phyloP scores from a whole-genome alignment of 1,139 yeast genomes.

The Yamadazyma sp. region DNA sequence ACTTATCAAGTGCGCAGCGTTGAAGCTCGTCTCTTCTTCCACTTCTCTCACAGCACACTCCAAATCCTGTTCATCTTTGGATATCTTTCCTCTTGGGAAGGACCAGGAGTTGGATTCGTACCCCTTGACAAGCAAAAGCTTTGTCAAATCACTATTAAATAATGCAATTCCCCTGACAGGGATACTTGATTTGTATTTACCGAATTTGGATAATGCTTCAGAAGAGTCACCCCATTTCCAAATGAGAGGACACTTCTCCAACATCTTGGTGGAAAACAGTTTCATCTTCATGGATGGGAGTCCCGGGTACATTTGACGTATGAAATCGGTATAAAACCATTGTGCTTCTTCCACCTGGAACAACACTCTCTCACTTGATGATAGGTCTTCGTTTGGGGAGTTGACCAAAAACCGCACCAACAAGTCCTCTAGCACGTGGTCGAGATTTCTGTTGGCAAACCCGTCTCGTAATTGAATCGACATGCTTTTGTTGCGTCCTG shows the following conservation, averaged over 20 bases:
- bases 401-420: slow-evolving; percentile 87
- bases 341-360: slow-evolving; percentile 98
- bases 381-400: slow-evolving; percentile 87
- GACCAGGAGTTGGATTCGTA: slow-evolving; percentile 88
- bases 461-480: slow-evolving; percentile 59
- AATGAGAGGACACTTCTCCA: slow-evolving; percentile 78
- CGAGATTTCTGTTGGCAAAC: slow-evolving; percentile 58
- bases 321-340: slow-evolving; percentile 93
- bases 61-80: slow-evolving; percentile 88
- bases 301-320: slow-evolving; percentile 69
- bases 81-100: slow-evolving; percentile 95
- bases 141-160: slow-evolving; percentile 68
- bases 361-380: slow-evolving; percentile 81
- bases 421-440: slow-evolving; percentile 80
- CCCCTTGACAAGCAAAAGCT: slow-evolving; percentile 80
- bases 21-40: slow-evolving; percentile 93
- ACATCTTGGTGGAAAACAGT: slow-evolving; percentile 68
- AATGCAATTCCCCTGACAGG: slow-evolving; percentile 97
- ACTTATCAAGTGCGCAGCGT: slow-evolving; percentile 64
- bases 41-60: slow-evolving; percentile 94
- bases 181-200: slow-evolving; percentile 81
- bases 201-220: slow-evolving; percentile 73
- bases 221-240: slow-evolving; percentile 85
- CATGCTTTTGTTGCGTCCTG: slow-evolving; percentile 26
- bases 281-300: slow-evolving; percentile 81